Base-by-base conservation (phyloP, 1,139 yeast genomes). In the Debaryomycetaceae sp. region DNA sequence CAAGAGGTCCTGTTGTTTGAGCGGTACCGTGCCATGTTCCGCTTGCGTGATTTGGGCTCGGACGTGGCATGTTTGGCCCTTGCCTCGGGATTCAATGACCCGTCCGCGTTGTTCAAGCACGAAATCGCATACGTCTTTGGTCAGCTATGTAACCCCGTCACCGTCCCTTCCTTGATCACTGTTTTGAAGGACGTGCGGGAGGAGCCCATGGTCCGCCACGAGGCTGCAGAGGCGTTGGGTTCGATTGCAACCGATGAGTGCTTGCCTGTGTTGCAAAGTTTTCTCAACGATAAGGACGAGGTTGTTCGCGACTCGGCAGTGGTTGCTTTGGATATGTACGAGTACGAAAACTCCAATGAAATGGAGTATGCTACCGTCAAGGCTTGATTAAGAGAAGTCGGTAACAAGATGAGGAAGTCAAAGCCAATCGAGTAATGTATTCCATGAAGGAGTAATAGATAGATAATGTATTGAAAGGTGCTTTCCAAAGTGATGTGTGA, bases 151-250 rank as follows among this genome's bases (percentile, higher is more conserved):
- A 86, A 83, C 55, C 95, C 97, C 13, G 86, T 78, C 21, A 78
- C 94, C 23, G 95, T 90, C 23, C 95, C 96, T 27, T 67, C 92
- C 15, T 70, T 92, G 42, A 70, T 85, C 37, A 77, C 81, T 55
- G 87, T 90, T 6, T 69, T 92, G 45, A 73, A 75, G 43, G 75
- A 83, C 52, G 73, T 68, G 33, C 50, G 58, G 13, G 95, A 92
- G 61, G 97, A 93, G 27, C 94, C 93, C 36, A 92, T 92, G 98
- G 98, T 92, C 22, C 79, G 99, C 61, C 99, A 92, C 52, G 99
- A 92, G 59, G 98, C 98, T 33, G 98, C 98, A 19, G 99, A 92
- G 59, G 98, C 98, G 18, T 68, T 92, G 44, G 98, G 98, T 15
- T 73, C 95, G 18, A 90, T 92, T 51, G 97, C 95, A 16, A 83